Conservation (phyloP, 148 eudicot species). For the Bassia scoparia region DNA sequence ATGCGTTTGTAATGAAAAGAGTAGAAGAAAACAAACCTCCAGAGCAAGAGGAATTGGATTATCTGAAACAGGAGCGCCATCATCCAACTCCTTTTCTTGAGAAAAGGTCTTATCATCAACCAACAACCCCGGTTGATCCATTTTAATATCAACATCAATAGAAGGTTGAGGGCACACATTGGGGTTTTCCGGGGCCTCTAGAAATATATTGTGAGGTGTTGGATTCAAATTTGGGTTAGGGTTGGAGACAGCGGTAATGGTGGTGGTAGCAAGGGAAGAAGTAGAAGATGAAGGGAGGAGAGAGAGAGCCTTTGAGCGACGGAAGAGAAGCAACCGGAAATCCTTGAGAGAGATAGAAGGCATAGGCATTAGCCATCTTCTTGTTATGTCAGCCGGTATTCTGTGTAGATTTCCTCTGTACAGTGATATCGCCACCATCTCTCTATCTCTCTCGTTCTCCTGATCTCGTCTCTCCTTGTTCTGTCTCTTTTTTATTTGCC, state of each 20-base stretch:
- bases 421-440: conserved; percentile 82
- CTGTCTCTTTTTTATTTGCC: no score
- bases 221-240: background rate
- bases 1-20: background rate
- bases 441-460: background rate
- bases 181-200: conserved; percentile 11
- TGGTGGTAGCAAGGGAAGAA: conserved; percentile 18
- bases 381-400: conserved; percentile 49
- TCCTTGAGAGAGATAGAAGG: conserved; percentile 50
- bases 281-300: conserved; percentile 40
- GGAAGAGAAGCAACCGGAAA: conserved; percentile 57
- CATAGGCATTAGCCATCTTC: conserved; percentile 63
- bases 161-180: conserved; percentile 10
- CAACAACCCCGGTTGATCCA: conserved; percentile 3
- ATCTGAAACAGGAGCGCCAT: background rate
- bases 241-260: background rate
- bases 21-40: conserved; percentile 15
- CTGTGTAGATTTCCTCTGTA: conserved; percentile 89
- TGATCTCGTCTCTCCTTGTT: no score
- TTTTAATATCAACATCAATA: conserved; percentile 4
- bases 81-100: conserved; percentile 17
- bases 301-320: conserved; percentile 68
- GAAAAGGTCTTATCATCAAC: background rate
- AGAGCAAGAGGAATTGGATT: background rate
- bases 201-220: background rate